Conservation (phyloP, 2,329 filamentous ascomycete genomes). For the Hypoxylon sp. region DNA sequence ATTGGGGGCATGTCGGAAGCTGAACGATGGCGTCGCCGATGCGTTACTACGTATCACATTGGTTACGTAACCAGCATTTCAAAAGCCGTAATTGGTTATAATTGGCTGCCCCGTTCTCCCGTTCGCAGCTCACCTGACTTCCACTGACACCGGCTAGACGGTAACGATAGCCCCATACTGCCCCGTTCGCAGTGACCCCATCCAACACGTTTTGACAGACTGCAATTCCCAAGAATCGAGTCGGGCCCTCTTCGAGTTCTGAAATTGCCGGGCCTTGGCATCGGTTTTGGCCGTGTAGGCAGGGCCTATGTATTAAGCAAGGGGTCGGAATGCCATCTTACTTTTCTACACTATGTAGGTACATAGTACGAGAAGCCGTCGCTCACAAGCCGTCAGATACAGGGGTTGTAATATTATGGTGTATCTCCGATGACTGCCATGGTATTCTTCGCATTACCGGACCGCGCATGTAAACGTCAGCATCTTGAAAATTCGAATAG, state of each 20-base stretch:
- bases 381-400: slow-evolving; percentile 1
- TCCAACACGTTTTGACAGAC: slow-evolving; percentile 35
- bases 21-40: slow-evolving; percentile 12
- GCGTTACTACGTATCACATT: slow-evolving; percentile 28
- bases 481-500: not conserved
- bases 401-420: not conserved
- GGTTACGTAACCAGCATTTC: slow-evolving; percentile 30
- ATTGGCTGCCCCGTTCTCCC: slow-evolving; percentile 31
- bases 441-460: slow-evolving; percentile 3
- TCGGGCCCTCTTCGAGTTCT: slow-evolving; percentile 11
- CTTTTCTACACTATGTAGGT: too few species aligned
- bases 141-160: slow-evolving; percentile 34
- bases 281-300: slow-evolving; percentile 3
- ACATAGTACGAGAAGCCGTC: not conserved
- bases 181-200: slow-evolving; percentile 24
- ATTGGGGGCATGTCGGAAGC: slow-evolving; percentile 7
- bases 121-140: slow-evolving; percentile 39
- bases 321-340: slow-evolving; percentile 11
- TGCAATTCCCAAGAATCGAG: slow-evolving; percentile 35
- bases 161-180: slow-evolving; percentile 31
- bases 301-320: slow-evolving; percentile 17
- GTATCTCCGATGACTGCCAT: slow-evolving; percentile 7
- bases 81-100: not conserved
- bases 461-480: not conserved
- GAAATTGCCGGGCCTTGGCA: slow-evolving; percentile 39